Conservation (phyloP, 352 stramenopile genomes). For the Phytopythium aichiense region DNA sequence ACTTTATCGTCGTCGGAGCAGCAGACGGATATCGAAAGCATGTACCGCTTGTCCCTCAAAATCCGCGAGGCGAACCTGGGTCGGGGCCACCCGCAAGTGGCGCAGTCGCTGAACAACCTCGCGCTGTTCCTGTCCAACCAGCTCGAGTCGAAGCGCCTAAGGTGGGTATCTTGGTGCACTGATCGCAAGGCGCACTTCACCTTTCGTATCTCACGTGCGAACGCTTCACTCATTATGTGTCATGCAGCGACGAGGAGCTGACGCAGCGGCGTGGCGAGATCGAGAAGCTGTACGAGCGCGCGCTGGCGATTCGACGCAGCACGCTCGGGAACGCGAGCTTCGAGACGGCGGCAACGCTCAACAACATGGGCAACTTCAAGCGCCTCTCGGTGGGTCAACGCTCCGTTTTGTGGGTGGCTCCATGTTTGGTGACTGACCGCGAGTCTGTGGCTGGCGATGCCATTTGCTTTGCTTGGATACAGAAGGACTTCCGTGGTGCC, state of each 20-base stretch:
- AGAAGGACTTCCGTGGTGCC: constrained; percentile 63
- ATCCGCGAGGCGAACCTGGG: constrained; percentile 68
- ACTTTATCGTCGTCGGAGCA: constrained; percentile 12
- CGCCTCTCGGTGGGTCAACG: constrained; percentile 40
- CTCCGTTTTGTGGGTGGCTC: background rate
- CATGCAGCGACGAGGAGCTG: constrained; percentile 27
- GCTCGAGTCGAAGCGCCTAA: constrained; percentile 47
- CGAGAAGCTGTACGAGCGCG: constrained; percentile 55
- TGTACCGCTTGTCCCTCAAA: constrained; percentile 75
- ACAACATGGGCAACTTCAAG: constrained; percentile 85
- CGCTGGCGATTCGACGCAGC: constrained; percentile 60
- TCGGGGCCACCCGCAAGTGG: constrained; percentile 70
- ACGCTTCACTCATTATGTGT: background rate
- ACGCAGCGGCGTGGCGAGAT: constrained; percentile 45
- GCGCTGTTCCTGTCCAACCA: constrained; percentile 68
- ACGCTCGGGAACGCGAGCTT: constrained; percentile 75
- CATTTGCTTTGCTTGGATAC: constrained; percentile 4
- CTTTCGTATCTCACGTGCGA: background rate
- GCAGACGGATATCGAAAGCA: constrained; percentile 49
- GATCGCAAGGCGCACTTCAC: background rate
- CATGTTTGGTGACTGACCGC: background rate
- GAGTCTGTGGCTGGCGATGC: background rate
- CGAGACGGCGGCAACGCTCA: constrained; percentile 73
- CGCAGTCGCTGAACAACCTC: constrained; percentile 79
- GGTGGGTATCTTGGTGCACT: constrained; percentile 15